phyloP scores from a whole-genome alignment of 2,329 filamentous ascomycete genomes.

The Colletotrichum nymphaeae region DNA sequence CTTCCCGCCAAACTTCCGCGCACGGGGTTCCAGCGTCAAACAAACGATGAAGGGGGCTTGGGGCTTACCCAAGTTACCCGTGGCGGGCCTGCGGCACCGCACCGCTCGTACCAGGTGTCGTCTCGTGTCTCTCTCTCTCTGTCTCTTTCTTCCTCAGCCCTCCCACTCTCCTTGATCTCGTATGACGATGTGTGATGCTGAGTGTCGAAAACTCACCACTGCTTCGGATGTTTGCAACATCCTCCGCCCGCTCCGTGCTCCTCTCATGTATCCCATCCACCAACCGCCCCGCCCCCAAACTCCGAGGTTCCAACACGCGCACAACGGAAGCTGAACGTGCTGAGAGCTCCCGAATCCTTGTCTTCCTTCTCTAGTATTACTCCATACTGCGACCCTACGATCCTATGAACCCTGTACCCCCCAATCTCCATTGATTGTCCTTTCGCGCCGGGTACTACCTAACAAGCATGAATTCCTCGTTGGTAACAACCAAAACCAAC shows the following conservation, averaged over 20 bases:
- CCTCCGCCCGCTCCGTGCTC: too few species aligned
- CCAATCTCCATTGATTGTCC: background rate
- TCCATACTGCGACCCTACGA: background rate
- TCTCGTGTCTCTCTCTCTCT: constrained; percentile 3
- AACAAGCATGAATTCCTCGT: background rate
- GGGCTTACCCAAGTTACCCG: too few species aligned
- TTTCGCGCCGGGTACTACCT: constrained; percentile 7
- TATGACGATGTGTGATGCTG: background rate
- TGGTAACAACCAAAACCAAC: background rate
- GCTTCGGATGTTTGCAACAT: background rate
- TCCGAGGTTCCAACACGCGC: background rate
- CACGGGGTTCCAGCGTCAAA: constrained; percentile 12
- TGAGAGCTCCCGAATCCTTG: background rate
- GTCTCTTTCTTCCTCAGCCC: too few species aligned
- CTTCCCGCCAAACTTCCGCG: background rate
- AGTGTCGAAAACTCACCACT: background rate
- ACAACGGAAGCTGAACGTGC: background rate
- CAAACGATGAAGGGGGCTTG: constrained; percentile 3
- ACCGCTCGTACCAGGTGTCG: constrained; percentile 5
- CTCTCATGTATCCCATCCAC: too few species aligned
- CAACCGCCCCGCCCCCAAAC: background rate
- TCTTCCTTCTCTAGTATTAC: background rate
- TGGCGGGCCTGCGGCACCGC: background rate
- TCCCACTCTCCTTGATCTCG: background rate
- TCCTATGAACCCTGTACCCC: background rate